phyloP scores from a whole-genome alignment of 768 basidiomycete genomes.

The Collybiopsis confluens region DNA sequence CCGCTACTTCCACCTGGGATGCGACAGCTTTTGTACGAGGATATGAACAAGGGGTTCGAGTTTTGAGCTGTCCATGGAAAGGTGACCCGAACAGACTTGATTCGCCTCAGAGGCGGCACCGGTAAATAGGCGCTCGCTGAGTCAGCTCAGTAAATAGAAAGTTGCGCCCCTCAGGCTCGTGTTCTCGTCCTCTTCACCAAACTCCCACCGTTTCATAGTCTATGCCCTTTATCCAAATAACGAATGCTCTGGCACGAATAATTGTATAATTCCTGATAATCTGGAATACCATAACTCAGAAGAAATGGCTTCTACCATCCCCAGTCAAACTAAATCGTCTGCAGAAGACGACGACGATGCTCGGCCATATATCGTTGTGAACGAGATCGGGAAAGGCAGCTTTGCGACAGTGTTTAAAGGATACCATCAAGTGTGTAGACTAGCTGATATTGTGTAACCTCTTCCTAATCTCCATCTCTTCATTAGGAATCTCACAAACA shows the following conservation, averaged over 20 bases:
- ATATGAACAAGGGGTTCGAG: slow-evolving; percentile 84
- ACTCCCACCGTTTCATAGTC: no score
- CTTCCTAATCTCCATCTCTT: neutral
- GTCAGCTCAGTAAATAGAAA: no score
- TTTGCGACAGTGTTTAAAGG: slow-evolving; percentile 97
- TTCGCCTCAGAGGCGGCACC: no score
- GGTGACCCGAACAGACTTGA: no score
- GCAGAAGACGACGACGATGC: slow-evolving; percentile 61
- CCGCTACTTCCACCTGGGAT: slow-evolving; percentile 88
- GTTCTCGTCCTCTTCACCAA: no score
- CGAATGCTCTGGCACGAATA: no score
- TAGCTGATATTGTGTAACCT: neutral
- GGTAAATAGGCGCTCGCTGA: no score
- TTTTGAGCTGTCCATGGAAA: slow-evolving; percentile 39
- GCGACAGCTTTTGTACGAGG: slow-evolving; percentile 78
- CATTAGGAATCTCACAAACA: slow-evolving; percentile 67
- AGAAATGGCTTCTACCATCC: neutral
- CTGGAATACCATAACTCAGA: no score
- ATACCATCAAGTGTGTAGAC: slow-evolving; percentile 76
- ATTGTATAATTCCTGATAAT: no score
- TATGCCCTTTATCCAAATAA: no score
- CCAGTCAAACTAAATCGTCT: slow-evolving; percentile 11
- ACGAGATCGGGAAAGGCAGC: slow-evolving; percentile 83
- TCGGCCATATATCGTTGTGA: slow-evolving; percentile 71
- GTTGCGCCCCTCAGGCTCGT: no score